Evolutionary conservation across 306 rosid genomes (phyloP), one percentile per base, ranked within the genome.

Genomic region (Sindora glabra): DNA sequence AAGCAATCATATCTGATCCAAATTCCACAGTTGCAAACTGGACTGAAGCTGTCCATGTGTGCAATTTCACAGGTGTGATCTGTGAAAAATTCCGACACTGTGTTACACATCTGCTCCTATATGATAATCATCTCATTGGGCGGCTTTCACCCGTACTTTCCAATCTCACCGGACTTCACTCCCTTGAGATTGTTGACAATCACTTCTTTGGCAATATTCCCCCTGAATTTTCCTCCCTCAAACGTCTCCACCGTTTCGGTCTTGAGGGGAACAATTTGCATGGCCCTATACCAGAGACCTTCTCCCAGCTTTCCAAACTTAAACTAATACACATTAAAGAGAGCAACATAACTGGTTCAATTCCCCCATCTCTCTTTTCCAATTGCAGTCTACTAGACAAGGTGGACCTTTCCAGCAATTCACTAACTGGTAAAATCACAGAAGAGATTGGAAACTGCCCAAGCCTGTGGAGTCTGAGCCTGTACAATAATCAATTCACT

Each of bases 161-260:
- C 23, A 86, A 86, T 74, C 95, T 83, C 34, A 86, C 95, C 0
- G 83, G 80, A 59, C 79, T 86, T 6, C 85, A 75, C n/a, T 2
- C 3, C 40, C 57, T 86, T 13, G 44, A 34, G 37, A 44, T 83
- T 5, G 51, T 53, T 40, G 42, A 67, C 65, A 77, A 64, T 48
- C 70, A 72, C 55, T 39, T 86, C 6, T 77, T 19, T 18, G 87
- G 90, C 38, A 48, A 24, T 15, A 68, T 83, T 48, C 87, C 95
- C 3, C 58, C 75, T 10, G 78, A 78, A 49, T 47, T 86, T 22
- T 71, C 77, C 21, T 65, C 48, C 33, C 90, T 83, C 47, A 44
- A 62, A 53, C 68, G 69, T 13, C 78, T 86, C 36, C 83, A 37
- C 22, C 19, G 22, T 13, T 77, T 86, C 21, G 38, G n/a, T 24